Evolutionary conservation across 495 filamentous ascomycete species (phyloP), one percentile per base, ranked within the genome.

Genomic region (Xylaria telfairii): DNA sequence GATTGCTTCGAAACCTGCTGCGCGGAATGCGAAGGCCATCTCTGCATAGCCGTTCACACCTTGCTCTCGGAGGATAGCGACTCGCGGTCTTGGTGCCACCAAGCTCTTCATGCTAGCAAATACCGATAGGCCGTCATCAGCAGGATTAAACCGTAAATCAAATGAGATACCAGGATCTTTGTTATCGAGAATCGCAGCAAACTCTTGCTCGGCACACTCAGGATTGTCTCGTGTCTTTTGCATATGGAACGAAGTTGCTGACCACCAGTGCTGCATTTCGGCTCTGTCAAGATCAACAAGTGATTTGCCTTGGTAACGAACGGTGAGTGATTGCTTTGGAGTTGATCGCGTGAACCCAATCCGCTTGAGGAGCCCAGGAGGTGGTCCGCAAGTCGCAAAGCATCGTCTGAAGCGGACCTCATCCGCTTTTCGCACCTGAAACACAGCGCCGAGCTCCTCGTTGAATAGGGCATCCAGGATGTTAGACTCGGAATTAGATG

Each of bases 371-470:
- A 96, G 78, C 46, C 91, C 91, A 13, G 88, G 85, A 59, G 94
- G 93, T 46, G 96, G 92, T 7, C 95, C 95, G 77, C 93, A 96
- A 42, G 92, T 97, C 60, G 94, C 93, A 79, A 99, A 98, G 83
- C 93, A 95, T 57, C 91, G 86, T 68, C 91, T 90, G 86, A 99
- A 98, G 53, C 92, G 87, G 47, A 86, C 91, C 76, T 97, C 92
- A 72, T 98, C 90, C 26, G 89, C 87, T 79, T 91, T 92, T 54
- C 92, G 90, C 44, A 98, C 91, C 77, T 99, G 95, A 87, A 98
- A 98, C 41, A 99, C 92, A 21, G 95, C 96, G 68, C 95, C 95
- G n/a, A 99, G 88, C 79, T 98, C 96, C 78, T 98, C 96, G 75
- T 93, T 97, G 86, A 99, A 98, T 7, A 99, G 87, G 1, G 91